phyloP scores from a whole-genome alignment of 768 basidiomycete species.

The Phanerodontia chrysosporium region DNA sequence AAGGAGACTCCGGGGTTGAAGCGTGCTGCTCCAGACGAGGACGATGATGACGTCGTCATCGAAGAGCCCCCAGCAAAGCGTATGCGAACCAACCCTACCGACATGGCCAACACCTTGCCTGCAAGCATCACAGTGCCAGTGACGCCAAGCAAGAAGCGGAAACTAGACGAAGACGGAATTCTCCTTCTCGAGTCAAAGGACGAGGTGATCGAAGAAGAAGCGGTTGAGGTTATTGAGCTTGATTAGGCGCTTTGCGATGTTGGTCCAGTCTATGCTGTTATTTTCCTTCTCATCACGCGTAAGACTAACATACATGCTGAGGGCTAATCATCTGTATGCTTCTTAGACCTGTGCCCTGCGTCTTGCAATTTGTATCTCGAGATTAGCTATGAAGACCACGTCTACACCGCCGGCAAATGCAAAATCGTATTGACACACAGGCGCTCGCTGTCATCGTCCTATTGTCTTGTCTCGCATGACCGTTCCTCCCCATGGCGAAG shows the following conservation, averaged over 20 bases:
- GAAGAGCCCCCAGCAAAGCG: constrained; percentile 56
- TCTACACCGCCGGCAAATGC: background rate
- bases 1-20: constrained; percentile 39
- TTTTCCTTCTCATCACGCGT: background rate
- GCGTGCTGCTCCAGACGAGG: constrained; percentile 52
- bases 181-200: constrained; percentile 58
- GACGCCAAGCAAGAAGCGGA: constrained; percentile 62
- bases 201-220: constrained; percentile 40
- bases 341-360: too few relatives aligned
- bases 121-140: constrained; percentile 10
- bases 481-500: background rate
- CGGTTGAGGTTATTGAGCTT: constrained; percentile 49
- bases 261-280: background rate
- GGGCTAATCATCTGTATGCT: constrained; percentile 1
- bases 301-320: background rate
- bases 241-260: constrained; percentile 29
- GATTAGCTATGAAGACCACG: background rate
- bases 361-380: background rate
- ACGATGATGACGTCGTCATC: constrained; percentile 43
- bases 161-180: constrained; percentile 72
- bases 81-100: constrained; percentile 31
- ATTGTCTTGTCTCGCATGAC: constrained; percentile 1
- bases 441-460: background rate
- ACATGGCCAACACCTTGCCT: constrained; percentile 8
- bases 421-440: background rate